Evolutionary conservation across 768 basidiomycete species (phyloP).

Genomic region (Kwoniella europaea): DNA sequence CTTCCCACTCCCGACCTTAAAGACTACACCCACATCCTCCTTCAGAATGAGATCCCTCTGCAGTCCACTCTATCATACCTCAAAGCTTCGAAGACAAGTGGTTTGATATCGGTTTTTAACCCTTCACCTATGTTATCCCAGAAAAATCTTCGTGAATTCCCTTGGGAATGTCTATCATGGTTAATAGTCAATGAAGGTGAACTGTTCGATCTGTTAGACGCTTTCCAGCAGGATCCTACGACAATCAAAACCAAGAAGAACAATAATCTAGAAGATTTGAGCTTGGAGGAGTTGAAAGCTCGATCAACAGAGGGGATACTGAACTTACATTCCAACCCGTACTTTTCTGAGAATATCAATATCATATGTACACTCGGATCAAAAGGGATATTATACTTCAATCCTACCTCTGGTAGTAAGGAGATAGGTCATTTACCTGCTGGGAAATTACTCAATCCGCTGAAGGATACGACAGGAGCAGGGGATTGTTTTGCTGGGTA

Average conservation of each 20-base stretch:
- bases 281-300: slow-evolving; percentile 6
- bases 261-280: neutral
- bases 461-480: slow-evolving; percentile 57
- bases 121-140: slow-evolving; percentile 60
- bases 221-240: slow-evolving; percentile 19
- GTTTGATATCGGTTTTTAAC: slow-evolving; percentile 58
- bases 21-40: slow-evolving; percentile 57
- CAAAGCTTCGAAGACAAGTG: slow-evolving; percentile 18
- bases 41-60: slow-evolving; percentile 62
- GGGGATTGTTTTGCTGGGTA: slow-evolving; percentile 58
- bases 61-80: slow-evolving; percentile 52
- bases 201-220: slow-evolving; percentile 37
- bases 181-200: slow-evolving; percentile 61
- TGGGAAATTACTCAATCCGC: slow-evolving; percentile 37
- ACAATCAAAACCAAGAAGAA: neutral
- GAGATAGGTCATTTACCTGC: slow-evolving; percentile 42
- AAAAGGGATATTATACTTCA: slow-evolving; percentile 42
- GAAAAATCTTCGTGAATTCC: slow-evolving; percentile 52
- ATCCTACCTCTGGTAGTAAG: neutral
- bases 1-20: slow-evolving; percentile 49
- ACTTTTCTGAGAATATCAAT: slow-evolving; percentile 17
- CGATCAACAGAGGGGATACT: slow-evolving; percentile 6
- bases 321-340: slow-evolving; percentile 19
- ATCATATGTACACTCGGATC: slow-evolving; percentile 56
- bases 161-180: slow-evolving; percentile 58